Evolutionary conservation across 2,329 filamentous ascomycete genomes (phyloP).

Genomic region (Aspergillus transmontanensis): DNA sequence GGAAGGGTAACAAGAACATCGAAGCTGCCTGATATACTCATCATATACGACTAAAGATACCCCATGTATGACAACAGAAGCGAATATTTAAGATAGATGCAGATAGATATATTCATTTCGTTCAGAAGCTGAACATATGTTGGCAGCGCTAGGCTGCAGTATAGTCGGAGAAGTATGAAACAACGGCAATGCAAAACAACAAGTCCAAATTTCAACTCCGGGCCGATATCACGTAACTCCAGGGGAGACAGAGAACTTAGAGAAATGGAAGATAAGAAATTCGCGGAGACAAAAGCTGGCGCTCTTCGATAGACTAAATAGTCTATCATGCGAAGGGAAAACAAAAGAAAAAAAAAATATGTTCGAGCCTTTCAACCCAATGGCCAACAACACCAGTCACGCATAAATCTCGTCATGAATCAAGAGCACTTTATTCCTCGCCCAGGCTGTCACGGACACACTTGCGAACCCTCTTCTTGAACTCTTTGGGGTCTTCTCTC

Average conservation of each 20-base stretch:
- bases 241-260: background rate
- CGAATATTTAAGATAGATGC: background rate
- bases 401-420: constrained; percentile 1
- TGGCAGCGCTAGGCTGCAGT: background rate
- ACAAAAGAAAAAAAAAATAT: constrained; percentile 40
- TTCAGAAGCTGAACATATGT: background rate
- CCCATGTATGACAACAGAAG: background rate
- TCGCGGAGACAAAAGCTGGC: background rate
- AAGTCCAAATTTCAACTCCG: constrained; percentile 8
- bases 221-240: background rate
- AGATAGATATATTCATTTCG: background rate
- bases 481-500: constrained; percentile 78
- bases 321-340: constrained; percentile 23
- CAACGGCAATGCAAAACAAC: background rate
- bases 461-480: constrained; percentile 74
- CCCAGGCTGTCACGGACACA: constrained; percentile 82
- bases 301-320: background rate
- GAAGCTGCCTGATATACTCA: constrained; percentile 9
- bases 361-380: background rate
- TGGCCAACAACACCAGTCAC: constrained; percentile 2
- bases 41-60: background rate
- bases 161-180: background rate
- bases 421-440: constrained; percentile 55
- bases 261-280: background rate
- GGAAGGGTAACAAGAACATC: constrained; percentile 28